Conservation (phyloP, 768 basidiomycete genomes). For the Amanita exitialis region DNA sequence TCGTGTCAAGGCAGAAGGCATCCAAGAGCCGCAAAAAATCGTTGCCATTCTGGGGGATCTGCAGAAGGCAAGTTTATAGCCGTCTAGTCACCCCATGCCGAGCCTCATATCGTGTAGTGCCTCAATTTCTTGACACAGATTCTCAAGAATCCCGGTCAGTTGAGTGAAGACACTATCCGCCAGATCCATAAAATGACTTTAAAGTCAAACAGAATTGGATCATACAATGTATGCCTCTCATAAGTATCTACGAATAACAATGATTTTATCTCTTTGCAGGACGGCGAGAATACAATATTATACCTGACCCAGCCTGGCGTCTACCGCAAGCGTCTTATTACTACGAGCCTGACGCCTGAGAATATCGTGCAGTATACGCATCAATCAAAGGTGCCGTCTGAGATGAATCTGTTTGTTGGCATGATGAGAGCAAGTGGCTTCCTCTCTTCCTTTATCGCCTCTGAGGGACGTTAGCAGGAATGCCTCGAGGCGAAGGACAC, state of each 20-base stretch:
- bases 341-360: not conserved
- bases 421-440: not conserved
- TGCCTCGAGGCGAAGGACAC: not conserved
- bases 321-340: conserved; percentile 1
- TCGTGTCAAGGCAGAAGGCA: not conserved
- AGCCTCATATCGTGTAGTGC: not conserved
- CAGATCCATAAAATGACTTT: not conserved
- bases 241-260: not conserved
- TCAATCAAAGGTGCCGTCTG: conserved; percentile 1
- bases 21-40: conserved; percentile 1
- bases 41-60: not conserved
- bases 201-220: not conserved
- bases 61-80: not conserved
- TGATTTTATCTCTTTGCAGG: not conserved
- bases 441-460: not conserved
- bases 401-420: not conserved
- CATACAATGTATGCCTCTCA: not conserved
- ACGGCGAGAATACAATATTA: not conserved
- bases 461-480: not conserved
- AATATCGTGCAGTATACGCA: not conserved
- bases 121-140: not conserved
- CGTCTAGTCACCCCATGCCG: not conserved
- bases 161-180: not conserved
- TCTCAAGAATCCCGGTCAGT: not conserved
- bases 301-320: not conserved